Conservation (phyloP, 495 filamentous ascomycete species). For the Hypoxylon rickii region DNA sequence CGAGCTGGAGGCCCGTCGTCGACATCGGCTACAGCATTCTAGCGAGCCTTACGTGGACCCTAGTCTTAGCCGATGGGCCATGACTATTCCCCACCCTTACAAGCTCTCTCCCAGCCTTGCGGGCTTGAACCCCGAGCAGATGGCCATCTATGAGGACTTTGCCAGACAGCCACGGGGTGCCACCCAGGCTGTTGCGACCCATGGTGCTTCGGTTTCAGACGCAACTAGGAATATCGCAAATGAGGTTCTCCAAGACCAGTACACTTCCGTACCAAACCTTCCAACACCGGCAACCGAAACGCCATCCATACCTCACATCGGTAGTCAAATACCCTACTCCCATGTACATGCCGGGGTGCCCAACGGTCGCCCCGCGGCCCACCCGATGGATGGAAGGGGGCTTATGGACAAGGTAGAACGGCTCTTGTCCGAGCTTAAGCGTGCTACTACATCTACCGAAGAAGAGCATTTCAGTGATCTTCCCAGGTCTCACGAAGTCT, state of each 20-base stretch:
- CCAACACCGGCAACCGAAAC: slow-evolving; percentile 82
- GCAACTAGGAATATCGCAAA: slow-evolving; percentile 57
- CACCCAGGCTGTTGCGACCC: slow-evolving; percentile 37
- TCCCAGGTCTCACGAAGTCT: slow-evolving; percentile 63
- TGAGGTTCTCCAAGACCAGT: slow-evolving; percentile 85
- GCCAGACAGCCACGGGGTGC: slow-evolving; percentile 74
- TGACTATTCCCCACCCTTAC: slow-evolving; percentile 88
- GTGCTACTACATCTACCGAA: slow-evolving; percentile 63
- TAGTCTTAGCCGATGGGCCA: slow-evolving; percentile 79
- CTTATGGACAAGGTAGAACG: slow-evolving; percentile 68
- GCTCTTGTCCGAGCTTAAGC: slow-evolving; percentile 71
- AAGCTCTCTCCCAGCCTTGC: slow-evolving; percentile 64
- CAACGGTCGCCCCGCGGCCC: slow-evolving; percentile 57
- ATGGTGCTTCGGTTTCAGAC: slow-evolving; percentile 55
- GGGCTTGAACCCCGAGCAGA: slow-evolving; percentile 87
- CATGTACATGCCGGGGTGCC: slow-evolving; percentile 54
- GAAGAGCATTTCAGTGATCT: slow-evolving; percentile 76
- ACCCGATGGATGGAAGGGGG: slow-evolving; percentile 66
- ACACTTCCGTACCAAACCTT: slow-evolving; percentile 73
- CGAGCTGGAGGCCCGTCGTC: slow-evolving; percentile 73
- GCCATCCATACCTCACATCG: slow-evolving; percentile 72
- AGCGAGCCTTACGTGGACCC: slow-evolving; percentile 83
- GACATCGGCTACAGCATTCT: slow-evolving; percentile 69
- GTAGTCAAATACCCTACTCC: slow-evolving; percentile 64
- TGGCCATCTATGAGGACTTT: slow-evolving; percentile 96